Evolutionary conservation across 768 basidiomycete genomes (phyloP).

Genomic region (Pluteus cervinus): DNA sequence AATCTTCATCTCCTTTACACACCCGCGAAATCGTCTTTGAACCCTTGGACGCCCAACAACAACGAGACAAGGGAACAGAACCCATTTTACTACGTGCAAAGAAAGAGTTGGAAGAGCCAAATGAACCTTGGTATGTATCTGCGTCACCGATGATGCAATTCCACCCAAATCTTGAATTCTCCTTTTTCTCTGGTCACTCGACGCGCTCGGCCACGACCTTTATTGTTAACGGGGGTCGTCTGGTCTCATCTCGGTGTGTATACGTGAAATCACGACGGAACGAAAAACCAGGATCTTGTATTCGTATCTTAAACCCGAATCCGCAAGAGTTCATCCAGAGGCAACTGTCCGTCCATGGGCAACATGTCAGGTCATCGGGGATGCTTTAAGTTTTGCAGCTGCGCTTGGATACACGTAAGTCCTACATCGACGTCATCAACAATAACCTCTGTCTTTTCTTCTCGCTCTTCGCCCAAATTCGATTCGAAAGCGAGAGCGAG

Average conservation of each 20-base stretch:
- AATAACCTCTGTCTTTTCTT: background rate
- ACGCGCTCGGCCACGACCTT: no score
- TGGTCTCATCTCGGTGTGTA: no score
- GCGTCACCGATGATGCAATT: background rate
- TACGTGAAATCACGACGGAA: no score
- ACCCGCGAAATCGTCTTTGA: constrained; percentile 79
- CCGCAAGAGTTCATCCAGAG: constrained; percentile 77
- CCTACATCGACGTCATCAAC: no score
- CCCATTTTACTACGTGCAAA: constrained; percentile 67
- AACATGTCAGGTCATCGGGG: constrained; percentile 70
- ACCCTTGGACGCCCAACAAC: constrained; percentile 60
- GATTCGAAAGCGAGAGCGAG: constrained; percentile 2
- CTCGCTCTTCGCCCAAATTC: background rate
- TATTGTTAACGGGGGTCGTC: no score
- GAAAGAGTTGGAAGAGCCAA: constrained; percentile 62
- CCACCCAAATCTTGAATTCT: no score
- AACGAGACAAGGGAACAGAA: constrained; percentile 56
- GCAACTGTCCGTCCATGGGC: constrained; percentile 87
- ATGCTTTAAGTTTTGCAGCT: constrained; percentile 75
- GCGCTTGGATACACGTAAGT: constrained; percentile 72
- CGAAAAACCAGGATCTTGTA: constrained; percentile 66
- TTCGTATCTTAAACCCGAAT: constrained; percentile 80
- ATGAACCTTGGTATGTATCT: constrained; percentile 55
- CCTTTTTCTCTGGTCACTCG: no score
- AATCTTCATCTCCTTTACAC: constrained; percentile 70